These are phyloP conservation scores for Lipomyces chichibuensis DNA, from an alignment of 805 yeast species.

Conservation along the genomic window DNA sequence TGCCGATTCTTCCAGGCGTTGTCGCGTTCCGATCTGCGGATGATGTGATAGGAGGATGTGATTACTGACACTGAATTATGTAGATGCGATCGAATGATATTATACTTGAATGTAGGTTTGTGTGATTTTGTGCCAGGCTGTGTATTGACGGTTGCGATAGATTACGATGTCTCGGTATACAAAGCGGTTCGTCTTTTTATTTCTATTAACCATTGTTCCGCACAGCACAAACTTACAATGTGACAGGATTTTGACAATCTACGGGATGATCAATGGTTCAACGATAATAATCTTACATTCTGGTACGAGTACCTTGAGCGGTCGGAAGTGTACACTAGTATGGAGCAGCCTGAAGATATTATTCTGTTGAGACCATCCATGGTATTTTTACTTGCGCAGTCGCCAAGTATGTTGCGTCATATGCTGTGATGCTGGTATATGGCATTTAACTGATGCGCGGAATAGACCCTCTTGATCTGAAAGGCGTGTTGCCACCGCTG, in stretches of 20 bases:
- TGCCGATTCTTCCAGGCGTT: neutral
- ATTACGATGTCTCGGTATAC: conserved; percentile 34
- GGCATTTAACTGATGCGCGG: neutral
- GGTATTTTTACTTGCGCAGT: conserved; percentile 60
- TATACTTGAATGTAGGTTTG: conserved; percentile 28
- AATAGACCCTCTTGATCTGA: conserved; percentile 47
- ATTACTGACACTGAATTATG: neutral
- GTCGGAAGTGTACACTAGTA: conserved; percentile 17
- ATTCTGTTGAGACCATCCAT: conserved; percentile 61
- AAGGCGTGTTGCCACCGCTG: conserved; percentile 53
- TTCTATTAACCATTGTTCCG: neutral
- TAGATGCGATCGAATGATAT: conserved; percentile 32
- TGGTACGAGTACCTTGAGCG: conserved; percentile 60
- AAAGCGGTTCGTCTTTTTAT: conserved; percentile 14
- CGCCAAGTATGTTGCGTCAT: conserved; percentile 19
- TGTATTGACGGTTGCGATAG: conserved; percentile 10
- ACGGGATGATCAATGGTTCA: conserved; percentile 70
- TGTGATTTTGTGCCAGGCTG: neutral
- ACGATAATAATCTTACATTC: conserved; percentile 68
- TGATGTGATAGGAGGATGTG: neutral
- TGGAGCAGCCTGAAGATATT: conserved; percentile 11
- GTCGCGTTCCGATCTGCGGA: neutral
- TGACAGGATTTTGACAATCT: conserved; percentile 56
- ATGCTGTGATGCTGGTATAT: neutral
- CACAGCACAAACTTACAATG: neutral